phyloP scores from a whole-genome alignment of 2,329 filamentous ascomycete species.

The Colletotrichum zoysiae region DNA sequence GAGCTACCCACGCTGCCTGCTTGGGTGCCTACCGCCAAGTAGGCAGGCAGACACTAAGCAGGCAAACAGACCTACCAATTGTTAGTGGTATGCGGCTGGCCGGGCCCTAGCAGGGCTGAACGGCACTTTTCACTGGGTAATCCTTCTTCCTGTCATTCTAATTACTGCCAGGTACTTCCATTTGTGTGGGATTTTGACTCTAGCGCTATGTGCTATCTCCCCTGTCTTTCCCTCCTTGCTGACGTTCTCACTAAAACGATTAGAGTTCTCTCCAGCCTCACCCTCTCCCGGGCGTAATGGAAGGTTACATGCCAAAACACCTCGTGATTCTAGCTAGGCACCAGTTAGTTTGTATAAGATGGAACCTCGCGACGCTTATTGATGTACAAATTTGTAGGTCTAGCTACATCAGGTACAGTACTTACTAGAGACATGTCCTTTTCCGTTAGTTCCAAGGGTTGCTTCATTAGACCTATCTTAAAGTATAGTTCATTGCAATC shows the following conservation, averaged over 20 bases:
- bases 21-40: background rate
- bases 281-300: background rate
- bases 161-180: constrained; percentile 30
- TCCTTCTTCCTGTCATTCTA: constrained; percentile 27
- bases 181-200: constrained; percentile 3
- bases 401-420: background rate
- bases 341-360: background rate
- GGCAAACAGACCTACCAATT: background rate
- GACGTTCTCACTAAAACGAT: constrained; percentile 24
- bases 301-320: background rate
- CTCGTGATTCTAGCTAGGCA: background rate
- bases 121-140: constrained; percentile 19
- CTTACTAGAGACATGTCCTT: background rate
- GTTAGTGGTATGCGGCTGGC: constrained; percentile 23
- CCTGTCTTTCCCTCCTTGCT: constrained; percentile 34
- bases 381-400: background rate
- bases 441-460: background rate
- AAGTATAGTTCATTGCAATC: no score
- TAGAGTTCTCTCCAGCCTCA: constrained; percentile 17
- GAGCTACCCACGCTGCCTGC: constrained; percentile 25
- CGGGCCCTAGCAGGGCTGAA: constrained; percentile 42
- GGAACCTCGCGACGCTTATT: background rate
- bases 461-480: background rate
- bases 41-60: background rate
- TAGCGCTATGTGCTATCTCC: constrained; percentile 10